A percentile compares a stretch with the other conserved stretches of the same genome.
Conservation (phyloP, 176 grass and related monocot genomes). For the Pharus latifolius region DNA sequence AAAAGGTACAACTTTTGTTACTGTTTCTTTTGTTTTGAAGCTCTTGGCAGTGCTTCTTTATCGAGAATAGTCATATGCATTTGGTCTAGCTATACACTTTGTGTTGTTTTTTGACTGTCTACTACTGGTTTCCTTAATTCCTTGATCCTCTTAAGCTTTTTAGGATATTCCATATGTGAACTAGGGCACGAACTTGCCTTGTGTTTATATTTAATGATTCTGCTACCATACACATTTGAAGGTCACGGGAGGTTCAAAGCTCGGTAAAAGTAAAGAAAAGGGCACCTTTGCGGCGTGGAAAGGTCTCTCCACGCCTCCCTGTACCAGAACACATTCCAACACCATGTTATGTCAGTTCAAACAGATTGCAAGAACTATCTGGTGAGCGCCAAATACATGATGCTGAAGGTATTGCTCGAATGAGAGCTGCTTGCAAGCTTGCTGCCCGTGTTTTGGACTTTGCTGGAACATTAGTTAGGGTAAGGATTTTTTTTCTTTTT, state of each 20-base stretch:
- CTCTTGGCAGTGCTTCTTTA: neutral
- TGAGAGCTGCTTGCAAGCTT: slow-evolving; percentile 86
- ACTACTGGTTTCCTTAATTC: neutral
- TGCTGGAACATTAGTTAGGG: slow-evolving; percentile 68
- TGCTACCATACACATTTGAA: slow-evolving; percentile 17
- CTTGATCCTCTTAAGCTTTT: neutral
- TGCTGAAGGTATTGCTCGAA: slow-evolving; percentile 53
- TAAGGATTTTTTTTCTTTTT: slow-evolving; percentile 18
- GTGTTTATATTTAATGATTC: neutral
- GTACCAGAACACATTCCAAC: slow-evolving; percentile 68
- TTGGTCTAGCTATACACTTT: neutral
- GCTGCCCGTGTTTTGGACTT: slow-evolving; percentile 65
- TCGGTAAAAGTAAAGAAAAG: slow-evolving; percentile 53
- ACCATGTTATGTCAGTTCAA: slow-evolving; percentile 70
- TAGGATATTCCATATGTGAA: neutral
- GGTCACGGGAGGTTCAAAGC: slow-evolving; percentile 31
- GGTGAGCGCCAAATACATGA: slow-evolving; percentile 40
- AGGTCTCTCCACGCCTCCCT: slow-evolving; percentile 43
- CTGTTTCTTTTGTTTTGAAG: neutral
- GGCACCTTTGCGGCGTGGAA: slow-evolving; percentile 60
- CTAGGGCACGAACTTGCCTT: neutral
- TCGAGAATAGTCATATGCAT: neutral
- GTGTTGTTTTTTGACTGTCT: neutral
- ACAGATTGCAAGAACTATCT: slow-evolving; percentile 45
- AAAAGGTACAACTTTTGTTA: slow-evolving; percentile 26